phyloP scores from a whole-genome alignment of 2,329 filamentous ascomycete genomes.

The Mycocentrospora acerina region DNA sequence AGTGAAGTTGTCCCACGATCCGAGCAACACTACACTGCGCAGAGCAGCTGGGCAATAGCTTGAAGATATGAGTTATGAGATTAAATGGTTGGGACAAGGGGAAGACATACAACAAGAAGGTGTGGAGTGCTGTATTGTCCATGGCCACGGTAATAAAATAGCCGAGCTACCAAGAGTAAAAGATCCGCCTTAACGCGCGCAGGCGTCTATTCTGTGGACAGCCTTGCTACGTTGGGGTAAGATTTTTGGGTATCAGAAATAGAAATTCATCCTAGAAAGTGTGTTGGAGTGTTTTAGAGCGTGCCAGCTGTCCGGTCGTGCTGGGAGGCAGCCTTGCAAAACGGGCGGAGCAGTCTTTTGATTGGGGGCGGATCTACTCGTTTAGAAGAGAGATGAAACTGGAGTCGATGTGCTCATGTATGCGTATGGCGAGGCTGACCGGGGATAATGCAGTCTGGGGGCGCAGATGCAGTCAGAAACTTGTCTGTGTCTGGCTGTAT shows the following conservation, averaged over 20 bases:
- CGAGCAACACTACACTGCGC: slow-evolving; percentile 75
- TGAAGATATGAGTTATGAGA: slow-evolving; percentile 22
- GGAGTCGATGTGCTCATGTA: slow-evolving; percentile 18
- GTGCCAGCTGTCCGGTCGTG: slow-evolving; percentile 23
- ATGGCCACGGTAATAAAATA: slow-evolving; percentile 30
- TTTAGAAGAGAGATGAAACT: slow-evolving; percentile 34
- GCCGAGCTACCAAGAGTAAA: slow-evolving; percentile 32
- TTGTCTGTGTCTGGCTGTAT: slow-evolving; percentile 10
- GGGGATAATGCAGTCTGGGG: slow-evolving; percentile 21
- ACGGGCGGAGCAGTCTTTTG: slow-evolving; percentile 7
- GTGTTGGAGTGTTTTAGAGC: slow-evolving; percentile 26
- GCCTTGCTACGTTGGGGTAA: slow-evolving; percentile 16
- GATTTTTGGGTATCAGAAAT: slow-evolving; percentile 30
- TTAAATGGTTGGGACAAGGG: slow-evolving; percentile 16
- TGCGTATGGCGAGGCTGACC: slow-evolving; percentile 33
- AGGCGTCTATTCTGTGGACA: slow-evolving; percentile 26
- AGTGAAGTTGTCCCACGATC: slow-evolving; percentile 94
- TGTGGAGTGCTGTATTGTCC: slow-evolving; percentile 62
- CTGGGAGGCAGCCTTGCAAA: slow-evolving; percentile 18
- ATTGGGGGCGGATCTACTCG: slow-evolving; percentile 24
- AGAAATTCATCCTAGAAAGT: slow-evolving; percentile 27
- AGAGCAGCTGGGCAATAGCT: slow-evolving; percentile 49
- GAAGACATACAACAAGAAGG: slow-evolving; percentile 53
- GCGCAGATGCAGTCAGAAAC: slow-evolving; percentile 13
- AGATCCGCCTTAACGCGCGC: slow-evolving; percentile 26